Evolutionary conservation across 164 flowering plant genomes (phyloP).

Genomic region (Piper betle): DNA sequence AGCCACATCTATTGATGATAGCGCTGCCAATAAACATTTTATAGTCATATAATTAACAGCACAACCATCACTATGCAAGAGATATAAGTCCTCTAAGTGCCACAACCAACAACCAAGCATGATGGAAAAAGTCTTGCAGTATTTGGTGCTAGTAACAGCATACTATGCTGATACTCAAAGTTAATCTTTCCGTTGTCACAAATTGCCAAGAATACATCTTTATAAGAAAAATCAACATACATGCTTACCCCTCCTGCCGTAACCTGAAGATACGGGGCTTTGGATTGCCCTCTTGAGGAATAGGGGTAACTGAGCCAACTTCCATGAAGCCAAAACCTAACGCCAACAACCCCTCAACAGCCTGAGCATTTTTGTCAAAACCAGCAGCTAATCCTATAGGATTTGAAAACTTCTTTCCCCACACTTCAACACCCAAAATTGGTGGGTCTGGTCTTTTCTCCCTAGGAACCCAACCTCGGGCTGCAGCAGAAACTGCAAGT

Average conservation of each 20-base stretch:
- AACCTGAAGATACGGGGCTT: conserved; percentile 92
- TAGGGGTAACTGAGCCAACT: conserved; percentile 96
- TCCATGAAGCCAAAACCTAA: conserved; percentile 97
- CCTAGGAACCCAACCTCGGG: conserved; percentile 92
- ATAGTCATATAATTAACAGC: conserved; percentile 1
- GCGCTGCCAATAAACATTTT: conserved; percentile 49
- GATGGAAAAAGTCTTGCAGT: neutral
- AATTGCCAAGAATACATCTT: neutral
- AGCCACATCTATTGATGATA: conserved; percentile 83
- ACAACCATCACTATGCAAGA: no score
- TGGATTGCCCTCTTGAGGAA: conserved; percentile 96
- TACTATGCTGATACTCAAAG: neutral
- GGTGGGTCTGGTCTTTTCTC: conserved; percentile 89
- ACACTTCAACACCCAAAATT: conserved; percentile 66
- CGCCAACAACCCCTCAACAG: conserved; percentile 85
- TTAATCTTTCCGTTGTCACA: no score
- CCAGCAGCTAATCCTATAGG: conserved; percentile 99
- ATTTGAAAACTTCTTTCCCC: conserved; percentile 93
- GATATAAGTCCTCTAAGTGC: neutral
- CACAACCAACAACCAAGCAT: neutral
- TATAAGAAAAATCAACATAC: conserved; percentile 11
- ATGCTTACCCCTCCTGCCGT: conserved; percentile 69
- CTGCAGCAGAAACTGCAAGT: conserved; percentile 78
- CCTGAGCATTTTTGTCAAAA: conserved; percentile 99
- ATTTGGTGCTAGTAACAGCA: neutral